phyloP scores from a whole-genome alignment of 176 grass and related monocot species.

The Eleusine coracana region DNA sequence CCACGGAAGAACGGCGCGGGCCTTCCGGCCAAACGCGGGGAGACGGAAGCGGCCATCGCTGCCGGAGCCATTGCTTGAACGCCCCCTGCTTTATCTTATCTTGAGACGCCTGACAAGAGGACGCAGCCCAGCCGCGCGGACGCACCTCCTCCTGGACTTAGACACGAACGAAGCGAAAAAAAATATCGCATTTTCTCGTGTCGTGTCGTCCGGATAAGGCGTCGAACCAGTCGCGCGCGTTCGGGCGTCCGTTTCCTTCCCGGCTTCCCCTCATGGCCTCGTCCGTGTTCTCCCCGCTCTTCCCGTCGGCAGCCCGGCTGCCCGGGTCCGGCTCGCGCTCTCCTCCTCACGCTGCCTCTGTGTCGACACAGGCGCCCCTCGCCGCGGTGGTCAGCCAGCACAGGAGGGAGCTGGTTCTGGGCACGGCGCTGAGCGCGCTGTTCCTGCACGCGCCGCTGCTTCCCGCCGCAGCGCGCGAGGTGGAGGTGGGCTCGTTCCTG shows the following conservation, averaged over 20 bases:
- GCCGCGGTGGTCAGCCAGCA: conserved; percentile 18
- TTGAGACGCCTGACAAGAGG: conserved; percentile 12
- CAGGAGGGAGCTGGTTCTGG: conserved; percentile 70
- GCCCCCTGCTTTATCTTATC: conserved; percentile 46
- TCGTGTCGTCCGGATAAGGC: conserved; percentile 47
- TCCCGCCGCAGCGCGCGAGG: conserved; percentile 55
- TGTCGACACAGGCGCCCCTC: conserved; percentile 26
- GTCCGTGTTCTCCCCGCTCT: conserved; percentile 45
- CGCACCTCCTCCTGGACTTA: neutral
- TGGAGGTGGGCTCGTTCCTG: conserved; percentile 78
- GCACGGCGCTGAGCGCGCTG: conserved; percentile 47
- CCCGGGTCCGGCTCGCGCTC: conserved; percentile 21
- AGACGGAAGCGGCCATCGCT: conserved; percentile 26
- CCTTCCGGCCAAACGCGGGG: neutral
- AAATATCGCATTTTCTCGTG: conserved; percentile 41
- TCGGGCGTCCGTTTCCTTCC: neutral
- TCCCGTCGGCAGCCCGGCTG: conserved; percentile 39
- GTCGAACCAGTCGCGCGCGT: conserved; percentile 27
- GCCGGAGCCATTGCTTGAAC: conserved; percentile 45
- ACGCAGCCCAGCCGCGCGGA: conserved; percentile 47
- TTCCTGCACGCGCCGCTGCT: conserved; percentile 50
- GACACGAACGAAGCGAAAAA: neutral
- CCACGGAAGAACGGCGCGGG: conserved; percentile 4
- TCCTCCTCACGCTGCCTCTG: neutral
- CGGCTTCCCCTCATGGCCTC: conserved; percentile 29